Base-by-base conservation (phyloP, 257 asterid species). In the Ajuga chamaepitys region DNA sequence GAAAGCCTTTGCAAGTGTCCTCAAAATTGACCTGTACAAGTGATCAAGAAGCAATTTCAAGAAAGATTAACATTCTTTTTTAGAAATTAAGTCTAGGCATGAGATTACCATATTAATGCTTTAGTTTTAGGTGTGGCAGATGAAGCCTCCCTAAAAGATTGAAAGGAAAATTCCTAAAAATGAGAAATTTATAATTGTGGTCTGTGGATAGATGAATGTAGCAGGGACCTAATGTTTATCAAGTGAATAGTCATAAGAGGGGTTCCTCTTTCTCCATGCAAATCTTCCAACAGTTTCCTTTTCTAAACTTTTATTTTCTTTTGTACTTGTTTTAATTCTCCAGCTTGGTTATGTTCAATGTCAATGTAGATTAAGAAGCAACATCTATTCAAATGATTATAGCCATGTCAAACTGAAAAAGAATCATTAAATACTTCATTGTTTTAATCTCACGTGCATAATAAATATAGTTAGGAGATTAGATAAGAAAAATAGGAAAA, bases 1-100 rank as follows among this genome's bases (percentile, higher is more conserved):
- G 88, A 75, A 92, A 92, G 62, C 98, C 97, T 80, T 92, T 92
- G 85, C 98, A 92, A 16, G 97, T 87, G 72, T 89, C 98, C 86
- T 92, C 98, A 80, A 92, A 92, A 80, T 87, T 89, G 76, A 89
- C 95, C 98, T 92, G 88, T 55, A 61, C 45, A 75, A n/a, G 56
- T 66, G 50, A 75, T 17, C 30, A 61, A 65, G 59, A 72, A 61
- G 66, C 63, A 30, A 9, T 30, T 61, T 56, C 32, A 68, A 38
- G 67, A 66, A 51, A 51, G 66, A 71, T 58, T 18, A 62, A 28
- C 58, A 22, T 66, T 74, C 62, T 55, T 16, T 35, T 30, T 60
- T 30, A 40, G 48, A 50, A 11, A 38, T 21, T 38, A 40, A 12
- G 56, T 28, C 37, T 53, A 50, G 68, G 66, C 21, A 12, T 47